Evolutionary conservation across 2,329 filamentous ascomycete genomes (phyloP), one percentile per base, ranked within the genome.

Genomic region (Graphium sp.): DNA sequence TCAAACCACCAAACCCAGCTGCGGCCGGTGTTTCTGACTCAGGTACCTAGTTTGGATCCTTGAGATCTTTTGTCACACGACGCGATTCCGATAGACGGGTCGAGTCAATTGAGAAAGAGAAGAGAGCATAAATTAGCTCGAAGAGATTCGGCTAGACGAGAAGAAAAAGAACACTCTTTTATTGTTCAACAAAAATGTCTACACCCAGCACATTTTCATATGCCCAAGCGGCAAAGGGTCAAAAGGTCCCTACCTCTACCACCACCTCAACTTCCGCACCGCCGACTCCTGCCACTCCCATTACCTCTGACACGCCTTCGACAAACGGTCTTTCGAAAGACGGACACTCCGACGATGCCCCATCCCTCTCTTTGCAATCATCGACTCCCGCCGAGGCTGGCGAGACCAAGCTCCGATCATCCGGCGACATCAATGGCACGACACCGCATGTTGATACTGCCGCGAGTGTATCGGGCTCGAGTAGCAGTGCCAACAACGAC

Each of bases 211-310:
- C 70, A 19, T 93, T 94, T 50, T 94, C 87, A 34, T 95, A 95
- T 54, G 87, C 87, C 44, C 84, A 93, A 65, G 87, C 87, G 47
- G 87, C 87, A 34, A 89, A 89, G 53, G 83, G 85, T 45, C 68
- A 77, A 16, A 24, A 9, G 14, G 26, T 22, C 12, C 38, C 24
- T 33, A 35, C 23, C 13, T 16, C 24, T 13, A 16, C 24, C n/a
- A n/a, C 18, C 10, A 19, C 25, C n/a, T 18, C 25, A 18, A 18
- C 24, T 8, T 30, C 32, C n/a, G 29, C 28, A 17, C 18, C 32
- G 18, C 21, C 32, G 21, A 17, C 26, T 18, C 26, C 26, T 24
- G 19, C 27, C 14, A 25, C 18, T 22, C 10, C 26, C 7, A 19
- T 30, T 15, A 26, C 30, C 19, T 22, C 15, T n/a, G 26, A 23